Base-by-base conservation (phyloP, 768 basidiomycete genomes). In the Lactifluus echinatus region DNA sequence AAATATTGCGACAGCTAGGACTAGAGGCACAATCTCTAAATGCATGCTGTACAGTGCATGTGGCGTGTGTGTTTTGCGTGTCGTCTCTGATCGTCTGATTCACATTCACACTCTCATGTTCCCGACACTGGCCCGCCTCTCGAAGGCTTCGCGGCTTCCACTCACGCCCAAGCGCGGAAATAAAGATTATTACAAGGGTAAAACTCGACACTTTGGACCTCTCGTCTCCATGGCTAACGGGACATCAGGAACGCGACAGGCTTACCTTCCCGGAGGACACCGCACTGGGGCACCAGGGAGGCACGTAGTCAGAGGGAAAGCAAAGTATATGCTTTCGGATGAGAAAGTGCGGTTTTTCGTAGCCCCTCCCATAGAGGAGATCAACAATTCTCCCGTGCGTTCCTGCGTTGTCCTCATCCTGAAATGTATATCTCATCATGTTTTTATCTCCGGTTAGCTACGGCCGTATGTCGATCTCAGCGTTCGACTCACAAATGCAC, bases 181-280 rank as follows among this genome's bases (percentile, higher is more conserved):
- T 74, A 98, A 97, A 66, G 92, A 99, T 67, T 97, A 78, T 69
- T 97, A 96, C 78, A 98, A 98, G 72, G 95, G 95, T 87, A 7
- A n/a, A 72, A 23, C n/a, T 3, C 15, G 8, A 40, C 24, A 5
- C 19, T 57, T 17, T n/a, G 23, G 29, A 33, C 6, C 14, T 8
- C 17, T 50, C 17, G 39, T 54, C 28, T 5, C 26, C 24, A 24
- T 34, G 12, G 15, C 45, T 55, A 26, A 47, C 44, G 43, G 12
- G 11, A 28, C 21, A 12, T 21, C 63, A 93, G 91, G 92, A 36
- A 93, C 85, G 21, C 74, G 93, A 37, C 91, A 92, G 68, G 86
- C 93, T 0, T 78, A 75, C 56, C 81, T 93, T 28, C 89, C 90
- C 8, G 89, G 90, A 60, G 88, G 89, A 23, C 84, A 80, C 67